These are phyloP conservation scores for Exophiala sp. DNA, from an alignment of 2,329 filamentous ascomycete species.

Conservation along the genomic window DNA sequence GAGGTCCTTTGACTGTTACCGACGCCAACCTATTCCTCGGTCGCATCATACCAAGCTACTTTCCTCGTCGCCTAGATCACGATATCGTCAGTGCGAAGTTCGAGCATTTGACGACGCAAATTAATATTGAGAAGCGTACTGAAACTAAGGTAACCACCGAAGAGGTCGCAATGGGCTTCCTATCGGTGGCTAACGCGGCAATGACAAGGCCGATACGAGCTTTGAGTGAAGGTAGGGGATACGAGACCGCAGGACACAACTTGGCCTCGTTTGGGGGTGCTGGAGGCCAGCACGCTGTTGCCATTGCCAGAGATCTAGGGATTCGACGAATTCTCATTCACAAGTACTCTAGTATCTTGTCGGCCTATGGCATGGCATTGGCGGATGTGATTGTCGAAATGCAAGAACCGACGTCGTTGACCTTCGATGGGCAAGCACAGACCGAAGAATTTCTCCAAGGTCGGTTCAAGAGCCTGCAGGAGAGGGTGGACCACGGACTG, in stretches of 20 bases:
- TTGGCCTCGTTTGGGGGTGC: conserved; percentile 34
- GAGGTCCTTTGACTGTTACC: conserved; percentile 84
- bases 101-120: conserved; percentile 34
- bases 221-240: conserved; percentile 28
- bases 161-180: conserved; percentile 40
- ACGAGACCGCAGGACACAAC: conserved; percentile 29
- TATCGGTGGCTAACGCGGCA: conserved; percentile 41
- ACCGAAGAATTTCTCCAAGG: no score
- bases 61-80: conserved; percentile 63
- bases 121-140: conserved; percentile 39
- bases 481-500: no score
- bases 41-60: conserved; percentile 66
- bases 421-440: no score
- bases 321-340: conserved; percentile 42
- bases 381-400: conserved; percentile 40
- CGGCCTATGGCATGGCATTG: conserved; percentile 45
- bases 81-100: no score
- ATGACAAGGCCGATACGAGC: conserved; percentile 35
- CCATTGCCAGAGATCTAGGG: conserved; percentile 40
- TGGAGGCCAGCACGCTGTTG: conserved; percentile 40
- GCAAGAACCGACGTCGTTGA: conserved; percentile 36
- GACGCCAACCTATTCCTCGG: conserved; percentile 86
- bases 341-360: conserved; percentile 38
- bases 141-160: conserved; percentile 30
- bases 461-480: conserved; percentile 73